Evolutionary conservation across 352 stramenopile species (phyloP).

Genomic region (Phytophthora chlamydospora): DNA sequence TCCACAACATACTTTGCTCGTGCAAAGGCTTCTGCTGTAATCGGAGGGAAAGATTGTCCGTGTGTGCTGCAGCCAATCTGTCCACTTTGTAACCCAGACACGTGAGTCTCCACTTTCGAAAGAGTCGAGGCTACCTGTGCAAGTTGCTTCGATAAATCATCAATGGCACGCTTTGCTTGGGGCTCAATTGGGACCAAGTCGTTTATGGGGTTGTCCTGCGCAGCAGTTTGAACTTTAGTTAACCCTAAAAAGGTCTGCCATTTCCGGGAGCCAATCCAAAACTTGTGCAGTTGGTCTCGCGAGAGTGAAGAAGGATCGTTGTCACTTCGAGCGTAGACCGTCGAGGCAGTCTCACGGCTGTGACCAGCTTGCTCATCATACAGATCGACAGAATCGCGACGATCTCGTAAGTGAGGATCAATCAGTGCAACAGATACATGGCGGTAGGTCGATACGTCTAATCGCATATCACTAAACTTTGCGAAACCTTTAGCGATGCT

Average conservation of each 20-base stretch:
- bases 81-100: too few species aligned
- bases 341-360: not conserved
- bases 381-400: not conserved
- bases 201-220: too few species aligned
- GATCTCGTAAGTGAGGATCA: not conserved
- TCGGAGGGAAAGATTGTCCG: too few species aligned
- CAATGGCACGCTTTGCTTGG: too few species aligned
- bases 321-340: not conserved
- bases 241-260: not conserved
- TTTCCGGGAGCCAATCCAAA: not conserved
- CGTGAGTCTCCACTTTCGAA: too few species aligned
- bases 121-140: too few species aligned
- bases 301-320: not conserved
- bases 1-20: too few species aligned
- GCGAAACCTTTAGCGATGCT: not conserved
- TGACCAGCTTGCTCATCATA: not conserved
- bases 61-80: too few species aligned
- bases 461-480: not conserved
- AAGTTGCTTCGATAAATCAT: too few species aligned
- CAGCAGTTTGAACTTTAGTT: not conserved
- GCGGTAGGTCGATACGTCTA: conserved; percentile 1
- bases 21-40: too few species aligned
- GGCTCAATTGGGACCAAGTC: too few species aligned
- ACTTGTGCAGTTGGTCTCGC: not conserved
- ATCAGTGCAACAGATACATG: not conserved